Evolutionary conservation across 2,329 filamentous ascomycete species (phyloP), one percentile per base, ranked within the genome.

Genomic region (Fusarium decemcellulare): DNA sequence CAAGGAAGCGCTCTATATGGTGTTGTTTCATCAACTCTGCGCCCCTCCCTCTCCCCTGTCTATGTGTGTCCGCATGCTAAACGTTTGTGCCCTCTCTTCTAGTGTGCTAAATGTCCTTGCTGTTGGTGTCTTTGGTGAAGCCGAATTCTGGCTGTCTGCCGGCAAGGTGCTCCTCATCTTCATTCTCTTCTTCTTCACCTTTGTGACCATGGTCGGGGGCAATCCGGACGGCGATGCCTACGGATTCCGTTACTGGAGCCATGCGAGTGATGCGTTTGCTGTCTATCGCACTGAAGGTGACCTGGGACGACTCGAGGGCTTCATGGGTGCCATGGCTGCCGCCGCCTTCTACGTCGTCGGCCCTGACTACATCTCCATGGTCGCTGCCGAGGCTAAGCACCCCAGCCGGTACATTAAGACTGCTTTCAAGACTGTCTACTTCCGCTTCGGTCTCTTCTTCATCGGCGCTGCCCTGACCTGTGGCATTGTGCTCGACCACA

Each of bases 341-440:
- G 69, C 66, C 15, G 69, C 69, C 34, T 72, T 72, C 18, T 67
- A 44, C 16, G 59, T 72, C 10, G 69, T 70, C 10, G 70, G 70
- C 2, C 69, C 69, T 3, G 70, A 72, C 36, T 72, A 72, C 3
- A 72, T 72, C n/a, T 71, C 70, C 3, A 70, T 72, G 69, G 69
- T 70, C 1, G 69, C 69, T 8, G 69, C 68, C 0, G 69, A 72
- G 10, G 14, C 65, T 0, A 70, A 72, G 51, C 67, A 70, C 72
- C 91, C 91, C 0, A 87, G 90, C 18, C 81, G 81, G 30, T 86
- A 90, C 18, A 86, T 94, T 76, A 92, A 91, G 1, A 88, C 86
- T 58, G 92, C 92, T 2, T 93, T 88, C 77, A 92, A 92, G 66
- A 88, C 89, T n/a, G 90, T 92, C 8, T 93, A 93, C 80, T 93